These are phyloP conservation scores for Mycena citricolor DNA, from an alignment of 1,284 basidiomycete genomes.

Conservation along the genomic window DNA sequence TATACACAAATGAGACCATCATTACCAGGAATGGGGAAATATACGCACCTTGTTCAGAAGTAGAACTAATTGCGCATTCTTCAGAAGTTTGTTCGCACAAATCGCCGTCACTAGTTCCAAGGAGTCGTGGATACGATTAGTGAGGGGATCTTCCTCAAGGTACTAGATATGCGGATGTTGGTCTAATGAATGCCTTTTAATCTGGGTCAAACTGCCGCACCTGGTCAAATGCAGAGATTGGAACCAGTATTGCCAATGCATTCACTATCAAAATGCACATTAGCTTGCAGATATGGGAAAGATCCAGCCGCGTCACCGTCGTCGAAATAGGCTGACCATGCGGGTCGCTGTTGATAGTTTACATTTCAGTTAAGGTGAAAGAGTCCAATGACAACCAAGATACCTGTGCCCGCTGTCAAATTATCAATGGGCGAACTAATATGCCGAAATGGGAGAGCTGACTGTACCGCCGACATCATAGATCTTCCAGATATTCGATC, in stretches of 20 bases:
- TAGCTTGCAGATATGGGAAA: constrained; percentile 7
- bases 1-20: constrained; percentile 29
- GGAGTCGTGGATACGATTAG: constrained; percentile 78
- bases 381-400: constrained; percentile 12
- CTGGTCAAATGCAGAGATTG: constrained; percentile 82
- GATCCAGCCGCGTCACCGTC: constrained; percentile 55
- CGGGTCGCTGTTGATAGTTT: constrained; percentile 60
- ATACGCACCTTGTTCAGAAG: constrained; percentile 69
- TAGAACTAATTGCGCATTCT: constrained; percentile 69
- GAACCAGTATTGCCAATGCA: constrained; percentile 75
- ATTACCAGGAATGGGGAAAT: constrained; percentile 8
- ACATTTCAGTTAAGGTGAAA: constrained; percentile 1
- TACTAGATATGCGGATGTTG: constrained; percentile 45
- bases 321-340: constrained; percentile 81
- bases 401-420: no score
- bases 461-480: constrained; percentile 83
- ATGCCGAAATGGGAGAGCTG: no score
- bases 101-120: constrained; percentile 72
- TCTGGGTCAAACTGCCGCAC: constrained; percentile 35
- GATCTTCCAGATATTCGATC: constrained; percentile 67
- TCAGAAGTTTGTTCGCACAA: constrained; percentile 71
- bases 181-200: no score
- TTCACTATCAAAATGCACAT: constrained; percentile 45
- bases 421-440: no score
- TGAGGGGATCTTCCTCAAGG: constrained; percentile 74